Percentiles rank a stretch among this genome's conserved stretches.
Conservation (phyloP, 768 basidiomycete species). For the Kwoniella europaea region DNA sequence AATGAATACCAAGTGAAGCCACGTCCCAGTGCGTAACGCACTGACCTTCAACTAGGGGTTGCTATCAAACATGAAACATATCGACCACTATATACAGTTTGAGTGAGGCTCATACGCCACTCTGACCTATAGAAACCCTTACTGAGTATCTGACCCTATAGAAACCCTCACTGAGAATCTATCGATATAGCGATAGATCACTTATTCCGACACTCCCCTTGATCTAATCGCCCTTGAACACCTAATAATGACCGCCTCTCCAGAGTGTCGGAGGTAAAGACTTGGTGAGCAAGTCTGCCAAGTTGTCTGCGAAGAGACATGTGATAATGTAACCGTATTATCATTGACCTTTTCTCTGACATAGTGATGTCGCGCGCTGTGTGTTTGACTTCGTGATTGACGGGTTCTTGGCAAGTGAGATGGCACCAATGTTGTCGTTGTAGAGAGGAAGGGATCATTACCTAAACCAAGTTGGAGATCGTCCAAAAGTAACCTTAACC, state of each 20-base stretch:
- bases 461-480: conserved; percentile 23
- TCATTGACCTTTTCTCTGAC: conserved; percentile 10
- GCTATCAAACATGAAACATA: too few species aligned
- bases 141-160: too few species aligned
- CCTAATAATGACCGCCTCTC: conserved; percentile 8
- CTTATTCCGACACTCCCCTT: conserved; percentile 4
- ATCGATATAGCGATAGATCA: too few species aligned
- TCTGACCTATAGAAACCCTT: too few species aligned
- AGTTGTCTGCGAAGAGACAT: not conserved
- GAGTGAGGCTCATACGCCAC: too few species aligned
- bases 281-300: conserved; percentile 8
- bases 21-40: too few species aligned
- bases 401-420: conserved; percentile 10
- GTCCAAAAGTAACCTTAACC: conserved; percentile 47
- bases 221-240: conserved; percentile 2
- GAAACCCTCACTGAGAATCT: too few species aligned
- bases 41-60: too few species aligned
- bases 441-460: conserved; percentile 3
- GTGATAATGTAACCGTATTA: conserved; percentile 6
- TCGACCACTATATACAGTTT: too few species aligned
- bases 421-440: conserved; percentile 7
- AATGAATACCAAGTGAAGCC: too few species aligned
- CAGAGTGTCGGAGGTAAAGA: conserved; percentile 6
- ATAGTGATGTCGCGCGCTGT: conserved; percentile 11
- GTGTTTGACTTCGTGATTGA: conserved; percentile 22